Evolutionary conservation across 495 filamentous ascomycete species (phyloP).

Genomic region (Aspergillus funiculosus): DNA sequence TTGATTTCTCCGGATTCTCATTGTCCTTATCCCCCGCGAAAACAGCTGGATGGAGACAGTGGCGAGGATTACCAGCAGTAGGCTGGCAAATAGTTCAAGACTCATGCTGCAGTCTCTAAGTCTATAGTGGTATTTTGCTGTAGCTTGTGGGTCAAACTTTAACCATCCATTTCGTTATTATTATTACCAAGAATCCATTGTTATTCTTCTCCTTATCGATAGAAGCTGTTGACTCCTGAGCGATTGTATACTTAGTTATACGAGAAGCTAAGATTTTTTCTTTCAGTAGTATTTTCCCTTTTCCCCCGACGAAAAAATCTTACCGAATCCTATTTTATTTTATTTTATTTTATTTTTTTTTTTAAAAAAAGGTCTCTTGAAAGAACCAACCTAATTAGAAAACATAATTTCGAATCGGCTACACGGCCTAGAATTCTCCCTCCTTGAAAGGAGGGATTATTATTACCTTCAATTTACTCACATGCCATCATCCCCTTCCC

Average conservation of each 20-base stretch:
- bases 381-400: not conserved
- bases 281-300: too few relatives aligned
- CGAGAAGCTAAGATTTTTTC: too few relatives aligned
- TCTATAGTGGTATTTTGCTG: not conserved
- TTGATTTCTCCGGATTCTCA: slow-evolving; percentile 19
- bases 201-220: not conserved
- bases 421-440: not conserved
- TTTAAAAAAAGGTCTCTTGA: not conserved
- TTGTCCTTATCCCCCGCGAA: slow-evolving; percentile 22
- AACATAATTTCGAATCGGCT: not conserved
- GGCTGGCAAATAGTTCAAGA: slow-evolving; percentile 2
- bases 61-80: slow-evolving; percentile 12
- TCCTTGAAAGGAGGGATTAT: not conserved
- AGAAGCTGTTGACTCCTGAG: not conserved
- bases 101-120: too few relatives aligned
- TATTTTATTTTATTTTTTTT: not conserved
- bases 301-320: too few relatives aligned
- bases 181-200: not conserved
- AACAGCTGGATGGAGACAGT: slow-evolving; percentile 14
- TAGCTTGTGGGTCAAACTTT: slow-evolving; percentile 3
- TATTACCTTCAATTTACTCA: not conserved
- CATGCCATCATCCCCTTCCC: slow-evolving; percentile 3
- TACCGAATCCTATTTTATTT: not conserved
- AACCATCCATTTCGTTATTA: slow-evolving; percentile 1
- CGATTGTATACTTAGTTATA: not conserved